Conservation (phyloP, 164 flowering plant genomes). For the Akebia trifoliata region DNA sequence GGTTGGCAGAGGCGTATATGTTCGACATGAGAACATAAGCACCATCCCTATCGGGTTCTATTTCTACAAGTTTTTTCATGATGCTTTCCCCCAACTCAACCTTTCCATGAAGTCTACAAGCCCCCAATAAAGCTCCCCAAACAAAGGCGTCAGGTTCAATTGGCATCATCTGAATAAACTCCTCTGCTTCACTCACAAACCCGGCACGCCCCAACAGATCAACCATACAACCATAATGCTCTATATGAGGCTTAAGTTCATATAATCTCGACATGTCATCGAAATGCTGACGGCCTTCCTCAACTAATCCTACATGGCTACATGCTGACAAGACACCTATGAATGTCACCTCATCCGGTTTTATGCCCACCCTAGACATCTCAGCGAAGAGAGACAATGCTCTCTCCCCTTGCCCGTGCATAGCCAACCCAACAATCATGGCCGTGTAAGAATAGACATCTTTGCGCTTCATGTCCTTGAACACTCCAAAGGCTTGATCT, state of each 20-base stretch:
- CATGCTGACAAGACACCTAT: constrained; percentile 16
- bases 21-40: constrained; percentile 23
- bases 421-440: constrained; percentile 14
- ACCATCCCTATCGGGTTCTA: constrained; percentile 21
- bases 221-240: constrained; percentile 20
- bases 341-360: constrained; percentile 14
- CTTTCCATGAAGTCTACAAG: constrained; percentile 19
- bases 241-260: constrained; percentile 14
- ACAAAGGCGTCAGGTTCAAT: constrained; percentile 20
- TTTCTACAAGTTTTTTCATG: constrained; percentile 13
- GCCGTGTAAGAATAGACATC: constrained; percentile 14
- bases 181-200: constrained; percentile 6
- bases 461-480: constrained; percentile 6
- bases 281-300: constrained; percentile 17
- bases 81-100: constrained; percentile 18
- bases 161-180: constrained; percentile 16
- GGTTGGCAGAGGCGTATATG: constrained; percentile 19
- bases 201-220: constrained; percentile 23
- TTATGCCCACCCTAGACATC: constrained; percentile 4
- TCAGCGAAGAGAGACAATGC: constrained; percentile 9
- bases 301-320: constrained; percentile 19
- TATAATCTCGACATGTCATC: constrained; percentile 11
- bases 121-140: constrained; percentile 19
- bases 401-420: constrained; percentile 15
- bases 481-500: constrained; percentile 5